Base-by-base conservation (phyloP, 257 asterid genomes). In the Primulina huaijiensis region DNA sequence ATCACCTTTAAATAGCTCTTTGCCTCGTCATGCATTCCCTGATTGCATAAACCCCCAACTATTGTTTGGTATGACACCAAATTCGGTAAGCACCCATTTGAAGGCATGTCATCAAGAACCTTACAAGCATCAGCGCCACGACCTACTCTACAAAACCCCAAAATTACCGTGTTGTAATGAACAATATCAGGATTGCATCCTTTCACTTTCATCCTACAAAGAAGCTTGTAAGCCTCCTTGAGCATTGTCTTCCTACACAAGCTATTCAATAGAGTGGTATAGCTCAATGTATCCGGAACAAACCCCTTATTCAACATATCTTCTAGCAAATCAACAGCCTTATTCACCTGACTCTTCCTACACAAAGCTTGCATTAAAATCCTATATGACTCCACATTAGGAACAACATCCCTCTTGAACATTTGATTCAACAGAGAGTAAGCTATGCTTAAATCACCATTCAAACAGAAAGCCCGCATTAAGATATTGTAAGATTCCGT, bases 291-390 rank as follows among this genome's bases (percentile, higher is more conserved):
- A 80, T 93, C 96, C 0, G 99, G 97, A 68, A 89, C 85, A 64
- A 83, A 90, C 68, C 99, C 99, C 78, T 93, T 93, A 82, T 93
- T 93, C 82, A 90, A 62, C 97, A 93, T 93, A 80, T 93, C 99
- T 81, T 89, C 96, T 59, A 93, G 72, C 34, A 93, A 78, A 70
- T 90, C 90, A 64, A 87, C 90, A 31, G 97, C 99, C 73, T 70
- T 93, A 70, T 86, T 91, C 74, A 93, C 96, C 81, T 90, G 97
- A 73, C 96, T 86, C 86, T 87, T 93, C 79, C 99, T 83, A 75
- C 99, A 93, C 73, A 93, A 75, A 14, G 89, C 99, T 68, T 90
- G 99, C 82, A 93, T 89, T 62, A 93, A 79, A 66, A 87, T 90
- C 67, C 91, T 85, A 70, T 90, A 90, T 0, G 97, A 78, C 80